These are phyloP conservation scores for Leccinum aurantiacum DNA, from an alignment of 768 basidiomycete genomes.

Conservation along the genomic window DNA sequence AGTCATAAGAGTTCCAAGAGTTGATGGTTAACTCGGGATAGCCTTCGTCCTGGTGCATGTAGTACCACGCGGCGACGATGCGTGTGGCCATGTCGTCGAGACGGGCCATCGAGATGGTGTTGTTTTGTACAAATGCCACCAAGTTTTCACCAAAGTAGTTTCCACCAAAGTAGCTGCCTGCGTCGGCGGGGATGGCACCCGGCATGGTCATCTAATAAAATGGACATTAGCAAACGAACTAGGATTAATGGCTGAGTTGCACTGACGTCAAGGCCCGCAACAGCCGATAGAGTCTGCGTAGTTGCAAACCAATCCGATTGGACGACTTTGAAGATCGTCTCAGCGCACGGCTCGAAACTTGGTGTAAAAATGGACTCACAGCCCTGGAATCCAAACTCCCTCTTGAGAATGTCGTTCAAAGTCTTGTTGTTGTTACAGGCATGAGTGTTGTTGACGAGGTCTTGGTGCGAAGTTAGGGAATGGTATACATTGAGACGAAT, in stretches of 20 bases:
- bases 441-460: constrained; percentile 57
- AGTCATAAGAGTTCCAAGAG: constrained; percentile 29
- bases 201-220: constrained; percentile 69
- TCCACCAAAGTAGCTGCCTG: constrained; percentile 21
- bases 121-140: constrained; percentile 56
- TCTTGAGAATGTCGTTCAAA: constrained; percentile 61
- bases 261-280: constrained; percentile 61
- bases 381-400: constrained; percentile 66
- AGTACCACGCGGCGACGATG: constrained; percentile 66
- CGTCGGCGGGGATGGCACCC: constrained; percentile 48
- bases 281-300: constrained; percentile 43
- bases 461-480: constrained; percentile 24
- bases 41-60: constrained; percentile 33
- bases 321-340: constrained; percentile 34
- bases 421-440: constrained; percentile 64
- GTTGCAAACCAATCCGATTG: constrained; percentile 72
- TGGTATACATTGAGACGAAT: not conserved
- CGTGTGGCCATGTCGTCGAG: constrained; percentile 72
- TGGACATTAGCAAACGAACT: not conserved
- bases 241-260: not conserved
- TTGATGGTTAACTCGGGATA: constrained; percentile 29
- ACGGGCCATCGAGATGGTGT: constrained; percentile 55
- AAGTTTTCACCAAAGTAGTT: constrained; percentile 61
- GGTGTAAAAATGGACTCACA: constrained; percentile 35
- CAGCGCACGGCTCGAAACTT: not conserved